phyloP scores from a whole-genome alignment of 116 monocot genomes.

The Posidonia oceanica region DNA sequence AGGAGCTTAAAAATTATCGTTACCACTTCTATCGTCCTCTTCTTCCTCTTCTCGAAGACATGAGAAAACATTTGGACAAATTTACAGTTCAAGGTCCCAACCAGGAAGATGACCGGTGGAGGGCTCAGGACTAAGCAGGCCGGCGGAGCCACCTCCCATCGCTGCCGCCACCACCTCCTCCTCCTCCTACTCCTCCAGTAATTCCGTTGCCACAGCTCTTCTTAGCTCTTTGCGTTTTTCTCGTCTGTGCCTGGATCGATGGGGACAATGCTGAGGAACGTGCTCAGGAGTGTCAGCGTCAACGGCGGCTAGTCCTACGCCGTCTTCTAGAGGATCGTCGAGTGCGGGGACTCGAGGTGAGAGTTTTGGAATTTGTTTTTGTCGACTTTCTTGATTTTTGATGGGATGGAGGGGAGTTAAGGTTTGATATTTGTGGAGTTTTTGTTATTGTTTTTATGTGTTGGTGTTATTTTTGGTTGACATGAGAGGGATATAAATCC shows the following conservation, averaged over 20 bases:
- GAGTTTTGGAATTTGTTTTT: slow-evolving; percentile 2
- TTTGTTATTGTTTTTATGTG: too few species aligned
- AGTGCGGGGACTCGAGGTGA: slow-evolving; percentile 30
- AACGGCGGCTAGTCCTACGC: slow-evolving; percentile 82
- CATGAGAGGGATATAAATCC: too few species aligned
- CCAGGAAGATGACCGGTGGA: slow-evolving; percentile 22
- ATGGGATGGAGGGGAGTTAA: too few species aligned
- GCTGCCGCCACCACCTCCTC: not conserved
- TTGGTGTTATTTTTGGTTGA: too few species aligned
- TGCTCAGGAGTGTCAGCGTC: slow-evolving; percentile 44
- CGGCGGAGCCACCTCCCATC: slow-evolving; percentile 18
- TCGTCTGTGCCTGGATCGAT: slow-evolving; percentile 6
- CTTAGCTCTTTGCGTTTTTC: too few species aligned
- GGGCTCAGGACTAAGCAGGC: slow-evolving; percentile 46
- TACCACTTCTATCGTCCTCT: too few species aligned
- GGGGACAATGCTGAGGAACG: slow-evolving; percentile 29
- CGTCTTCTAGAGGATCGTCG: slow-evolving; percentile 57
- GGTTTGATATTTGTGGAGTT: too few species aligned
- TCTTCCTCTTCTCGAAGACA: too few species aligned
- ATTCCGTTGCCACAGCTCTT: not conserved
- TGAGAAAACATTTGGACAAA: too few species aligned
- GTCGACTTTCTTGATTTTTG: not conserved
- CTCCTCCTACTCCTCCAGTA: not conserved
- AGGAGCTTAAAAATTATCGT: too few species aligned
- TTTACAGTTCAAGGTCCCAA: too few species aligned